Evolutionary conservation across 1,284 basidiomycete species (phyloP), one percentile per base, ranked within the genome.

Genomic region (Moesziomyces globuligerus): DNA sequence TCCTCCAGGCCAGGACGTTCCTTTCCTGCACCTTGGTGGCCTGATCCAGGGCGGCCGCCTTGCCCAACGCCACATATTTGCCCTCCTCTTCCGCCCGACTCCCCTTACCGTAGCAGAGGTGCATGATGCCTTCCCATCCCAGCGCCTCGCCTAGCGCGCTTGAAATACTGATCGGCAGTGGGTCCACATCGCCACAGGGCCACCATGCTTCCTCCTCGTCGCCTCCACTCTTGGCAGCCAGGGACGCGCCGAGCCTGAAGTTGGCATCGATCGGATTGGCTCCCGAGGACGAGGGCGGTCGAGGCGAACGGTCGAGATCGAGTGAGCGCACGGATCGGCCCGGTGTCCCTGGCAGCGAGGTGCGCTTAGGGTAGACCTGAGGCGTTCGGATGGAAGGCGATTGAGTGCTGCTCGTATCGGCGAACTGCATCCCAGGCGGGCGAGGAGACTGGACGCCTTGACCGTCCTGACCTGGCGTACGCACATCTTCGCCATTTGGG

Each of bases 81-180:
- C 74, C 72, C 38, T 61, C 68, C 0, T 41, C 39, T 3, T 58
- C 68, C 29, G 62, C 61, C 23, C 53, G 52, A 50, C 76, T 79
- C 26, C 71, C 75, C 20, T 50, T 47, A 15, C 79, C 79, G 37
- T 81, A 81, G 58, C 79, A 81, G 18, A 81, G 65, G 18, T 76
- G 67, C 73, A 80, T 71, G 55, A 80, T 72, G 15, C 78, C 79
- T 29, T 79, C 74, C 79, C 79, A 81, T 9, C 79, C 79, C n/a
- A 81, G 52, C 3, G 76, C 73, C 24, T 69, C 42, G 3, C 71
- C 75, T 7, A 80, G 47, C 0, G 79, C 78, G 18, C 56, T 70
- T 9, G 70, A 37, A n/a, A 81, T 18, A 13, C 68, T 72, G 41
- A 77, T 43, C 0, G 76, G 68, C 15, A 79, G 51, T 17, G 79